phyloP scores from a whole-genome alignment of 805 yeast species.

The Candida lessepsii region DNA sequence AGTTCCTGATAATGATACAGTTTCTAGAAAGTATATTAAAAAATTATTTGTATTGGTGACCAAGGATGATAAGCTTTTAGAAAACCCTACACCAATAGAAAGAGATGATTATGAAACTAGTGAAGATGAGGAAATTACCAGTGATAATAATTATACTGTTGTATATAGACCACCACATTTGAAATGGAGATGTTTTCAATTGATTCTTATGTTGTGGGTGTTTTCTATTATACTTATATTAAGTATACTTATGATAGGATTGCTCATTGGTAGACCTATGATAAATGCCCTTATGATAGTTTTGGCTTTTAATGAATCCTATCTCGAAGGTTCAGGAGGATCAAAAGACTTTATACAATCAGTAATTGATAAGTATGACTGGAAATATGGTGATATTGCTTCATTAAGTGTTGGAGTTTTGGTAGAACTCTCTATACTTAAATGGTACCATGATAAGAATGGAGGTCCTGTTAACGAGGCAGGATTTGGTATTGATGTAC shows the following conservation, averaged over 20 bases:
- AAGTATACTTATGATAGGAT: constrained; percentile 19
- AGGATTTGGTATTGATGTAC: background rate
- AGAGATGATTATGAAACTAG: constrained; percentile 9
- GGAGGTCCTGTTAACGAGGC: constrained; percentile 1
- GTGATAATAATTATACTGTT: constrained; percentile 54
- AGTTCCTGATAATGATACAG: constrained; percentile 82
- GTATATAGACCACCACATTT: constrained; percentile 88
- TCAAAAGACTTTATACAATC: background rate
- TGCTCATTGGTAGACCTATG: constrained; percentile 30
- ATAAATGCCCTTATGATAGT: constrained; percentile 2
- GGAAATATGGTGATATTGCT: constrained; percentile 15
- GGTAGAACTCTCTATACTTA: constrained; percentile 10
- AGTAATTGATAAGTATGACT: constrained; percentile 6
- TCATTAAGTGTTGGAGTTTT: constrained; percentile 13
- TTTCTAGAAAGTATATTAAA: constrained; percentile 61
- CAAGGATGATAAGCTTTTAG: constrained; percentile 63
- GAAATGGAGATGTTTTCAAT: constrained; percentile 50
- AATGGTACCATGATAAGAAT: constrained; percentile 10
- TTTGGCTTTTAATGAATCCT: background rate
- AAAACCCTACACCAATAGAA: background rate
- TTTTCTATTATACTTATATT: constrained; percentile 37
- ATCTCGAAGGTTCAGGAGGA: background rate
- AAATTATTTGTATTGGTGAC: constrained; percentile 81
- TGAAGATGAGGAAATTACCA: constrained; percentile 35
- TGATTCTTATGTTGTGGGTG: constrained; percentile 49